These are phyloP conservation scores for Dactylellina drechsleri DNA, from an alignment of 2,329 filamentous ascomycete species.

Conservation along the genomic window DNA sequence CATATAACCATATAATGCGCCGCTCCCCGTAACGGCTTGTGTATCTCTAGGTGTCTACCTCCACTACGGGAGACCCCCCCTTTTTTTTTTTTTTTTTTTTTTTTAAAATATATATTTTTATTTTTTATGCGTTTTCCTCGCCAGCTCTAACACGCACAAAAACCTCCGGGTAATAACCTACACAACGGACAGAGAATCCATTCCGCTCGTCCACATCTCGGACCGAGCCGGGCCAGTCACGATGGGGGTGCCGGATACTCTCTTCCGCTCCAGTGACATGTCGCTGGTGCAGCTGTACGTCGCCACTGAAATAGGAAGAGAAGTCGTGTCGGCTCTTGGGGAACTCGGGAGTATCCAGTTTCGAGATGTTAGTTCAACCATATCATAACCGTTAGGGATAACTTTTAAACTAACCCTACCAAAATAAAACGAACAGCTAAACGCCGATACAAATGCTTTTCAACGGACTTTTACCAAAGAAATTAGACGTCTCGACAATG, in stretches of 20 bases:
- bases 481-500: slow-evolving; percentile 96
- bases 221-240: slow-evolving; percentile 57
- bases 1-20: no score
- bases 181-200: slow-evolving; percentile 50
- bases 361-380: slow-evolving; percentile 78
- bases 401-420: slow-evolving; percentile 51
- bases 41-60: no score
- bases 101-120: not conserved
- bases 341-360: slow-evolving; percentile 98
- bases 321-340: slow-evolving; percentile 94
- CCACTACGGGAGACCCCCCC: no score
- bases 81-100: no score
- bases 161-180: slow-evolving; percentile 43
- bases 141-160: not conserved
- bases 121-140: not conserved
- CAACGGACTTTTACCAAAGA: slow-evolving; percentile 98
- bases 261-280: slow-evolving; percentile 99
- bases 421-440: slow-evolving; percentile 72
- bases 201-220: slow-evolving; percentile 45
- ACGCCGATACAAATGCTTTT: slow-evolving; percentile 90
- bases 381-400: not conserved
- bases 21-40: no score
- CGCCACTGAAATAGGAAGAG: slow-evolving; percentile 96
- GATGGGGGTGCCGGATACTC: slow-evolving; percentile 83
- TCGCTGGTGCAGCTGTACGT: slow-evolving; percentile 99